phyloP scores from a whole-genome alignment of 1,139 yeast species.

The Yamadazyma triangularis region DNA sequence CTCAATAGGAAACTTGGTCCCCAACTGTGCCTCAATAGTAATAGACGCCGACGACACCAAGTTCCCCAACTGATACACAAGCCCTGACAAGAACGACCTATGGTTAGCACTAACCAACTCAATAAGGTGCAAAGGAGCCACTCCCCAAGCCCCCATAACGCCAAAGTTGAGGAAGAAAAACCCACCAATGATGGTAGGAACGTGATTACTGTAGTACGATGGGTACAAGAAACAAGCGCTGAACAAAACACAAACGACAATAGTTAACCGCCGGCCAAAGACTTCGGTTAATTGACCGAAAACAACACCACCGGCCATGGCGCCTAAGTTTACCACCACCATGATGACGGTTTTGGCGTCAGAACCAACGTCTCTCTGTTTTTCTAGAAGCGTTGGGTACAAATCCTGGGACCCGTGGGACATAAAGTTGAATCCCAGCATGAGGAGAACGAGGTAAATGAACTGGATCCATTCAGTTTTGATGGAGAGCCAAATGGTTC shows the following conservation, averaged over 20 bases:
- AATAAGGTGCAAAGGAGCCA: constrained; percentile 30
- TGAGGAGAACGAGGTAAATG: constrained; percentile 37
- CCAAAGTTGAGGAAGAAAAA: constrained; percentile 18
- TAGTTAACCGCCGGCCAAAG: constrained; percentile 40
- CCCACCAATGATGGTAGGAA: constrained; percentile 22
- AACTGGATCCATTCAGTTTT: constrained; percentile 41
- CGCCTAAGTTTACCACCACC: constrained; percentile 47
- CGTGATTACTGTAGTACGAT: constrained; percentile 20
- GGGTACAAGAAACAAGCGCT: constrained; percentile 34
- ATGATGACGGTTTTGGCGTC: constrained; percentile 40
- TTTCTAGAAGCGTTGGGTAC: constrained; percentile 43
- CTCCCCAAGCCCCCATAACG: constrained; percentile 38
- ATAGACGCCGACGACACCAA: constrained; percentile 31
- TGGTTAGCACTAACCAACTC: constrained; percentile 32
- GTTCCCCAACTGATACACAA: constrained; percentile 36
- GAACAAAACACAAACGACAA: constrained; percentile 24
- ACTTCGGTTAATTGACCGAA: constrained; percentile 42
- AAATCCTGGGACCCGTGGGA: constrained; percentile 54
- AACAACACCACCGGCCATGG: constrained; percentile 43
- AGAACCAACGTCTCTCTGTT: constrained; percentile 29
- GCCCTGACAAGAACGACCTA: constrained; percentile 31
- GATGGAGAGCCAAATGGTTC: constrained; percentile 14
- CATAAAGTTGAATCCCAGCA: constrained; percentile 48
- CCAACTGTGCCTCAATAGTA: constrained; percentile 33
- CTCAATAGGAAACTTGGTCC: constrained; percentile 23